Conservation (phyloP, 2,329 filamentous ascomycete genomes). For the Cordyceps sp. region DNA sequence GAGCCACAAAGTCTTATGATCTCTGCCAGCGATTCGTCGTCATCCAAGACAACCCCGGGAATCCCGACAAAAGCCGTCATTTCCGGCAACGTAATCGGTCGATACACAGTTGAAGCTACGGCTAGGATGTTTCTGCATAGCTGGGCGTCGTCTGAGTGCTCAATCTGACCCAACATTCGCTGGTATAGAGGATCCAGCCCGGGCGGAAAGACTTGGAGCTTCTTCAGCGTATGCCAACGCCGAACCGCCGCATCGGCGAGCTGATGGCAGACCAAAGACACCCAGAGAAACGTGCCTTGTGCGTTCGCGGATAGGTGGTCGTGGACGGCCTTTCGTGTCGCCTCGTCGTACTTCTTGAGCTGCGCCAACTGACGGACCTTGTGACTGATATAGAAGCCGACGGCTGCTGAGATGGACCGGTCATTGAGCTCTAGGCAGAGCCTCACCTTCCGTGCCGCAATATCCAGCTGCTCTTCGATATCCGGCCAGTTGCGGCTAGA, state of each 20-base stretch:
- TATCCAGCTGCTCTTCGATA: slow-evolving; percentile 17
- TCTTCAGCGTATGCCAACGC: not conserved
- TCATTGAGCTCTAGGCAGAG: too few species aligned
- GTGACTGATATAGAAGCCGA: too few species aligned
- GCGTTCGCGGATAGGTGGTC: too few species aligned
- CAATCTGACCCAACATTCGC: not conserved
- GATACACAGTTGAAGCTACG: not conserved
- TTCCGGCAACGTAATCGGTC: not conserved
- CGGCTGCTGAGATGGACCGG: too few species aligned
- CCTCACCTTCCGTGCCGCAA: slow-evolving; percentile 5
- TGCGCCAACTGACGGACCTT: too few species aligned
- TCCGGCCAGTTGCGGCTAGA: slow-evolving; percentile 23
- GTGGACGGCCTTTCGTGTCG: too few species aligned
- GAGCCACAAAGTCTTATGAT: slow-evolving; percentile 20
- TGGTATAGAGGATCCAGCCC: not conserved
- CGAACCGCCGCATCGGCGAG: too few species aligned
- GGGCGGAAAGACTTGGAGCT: not conserved
- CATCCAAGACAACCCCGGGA: slow-evolving; percentile 1
- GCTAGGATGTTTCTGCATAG: not conserved
- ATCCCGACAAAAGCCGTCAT: not conserved
- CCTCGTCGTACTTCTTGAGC: too few species aligned
- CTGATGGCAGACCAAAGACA: too few species aligned
- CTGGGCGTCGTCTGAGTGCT: not conserved
- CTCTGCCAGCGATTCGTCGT: slow-evolving; percentile 6
- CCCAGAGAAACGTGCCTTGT: too few species aligned